Base-by-base conservation (phyloP, 2,329 filamentous ascomycete genomes). In the Lachnellula suecica region DNA sequence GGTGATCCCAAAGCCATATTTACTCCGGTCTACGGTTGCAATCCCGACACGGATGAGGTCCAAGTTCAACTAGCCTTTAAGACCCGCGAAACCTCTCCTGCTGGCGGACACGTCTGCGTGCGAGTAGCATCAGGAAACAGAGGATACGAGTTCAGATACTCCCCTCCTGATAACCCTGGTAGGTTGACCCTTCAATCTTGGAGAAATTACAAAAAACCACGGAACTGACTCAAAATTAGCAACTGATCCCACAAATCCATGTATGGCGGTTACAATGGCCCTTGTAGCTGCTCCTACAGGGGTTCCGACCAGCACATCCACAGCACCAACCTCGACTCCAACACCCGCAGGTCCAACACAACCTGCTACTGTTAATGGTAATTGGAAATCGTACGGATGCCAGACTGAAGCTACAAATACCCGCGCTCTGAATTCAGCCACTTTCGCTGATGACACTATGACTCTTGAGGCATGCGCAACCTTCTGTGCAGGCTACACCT, bases 131-230 rank as follows among this genome's bases (percentile, higher is more conserved):
- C 23, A 17, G 27, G 37, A 5, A 70, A 68, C 4, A 71, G 70
- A 7, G 67, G 61, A 25, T 67, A 71, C 37, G 74, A 76, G 50
- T 74, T 74, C 58, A 70, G 73, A 31, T 76, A 70, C 61, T 74
- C 71, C 19, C 72, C 72, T 13, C 67, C 68, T 1, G 69, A 66
- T 13, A 74, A 72, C 42, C 63, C 67, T 9, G 62, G 73, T 75
- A 53, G 49, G 55, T 17, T 24, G 4, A 27, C 8, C 31, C 10
- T 34, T 34, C 7, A 11, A 2, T 31, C 17, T n/a, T 17, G 11
- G 4, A 17, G 22, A 15, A 44, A 44, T 27, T 15, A 6, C 22
- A 25, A 2, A 38, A 43, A 27, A 23, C 20, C 35, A 24, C 34
- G 10, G 9, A 47, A 44, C 53, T 60, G 47, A 56, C 42, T 27